These are phyloP conservation scores for Neofusicoccum laricinum DNA, from an alignment of 2,329 filamentous ascomycete genomes.

Conservation along the genomic window DNA sequence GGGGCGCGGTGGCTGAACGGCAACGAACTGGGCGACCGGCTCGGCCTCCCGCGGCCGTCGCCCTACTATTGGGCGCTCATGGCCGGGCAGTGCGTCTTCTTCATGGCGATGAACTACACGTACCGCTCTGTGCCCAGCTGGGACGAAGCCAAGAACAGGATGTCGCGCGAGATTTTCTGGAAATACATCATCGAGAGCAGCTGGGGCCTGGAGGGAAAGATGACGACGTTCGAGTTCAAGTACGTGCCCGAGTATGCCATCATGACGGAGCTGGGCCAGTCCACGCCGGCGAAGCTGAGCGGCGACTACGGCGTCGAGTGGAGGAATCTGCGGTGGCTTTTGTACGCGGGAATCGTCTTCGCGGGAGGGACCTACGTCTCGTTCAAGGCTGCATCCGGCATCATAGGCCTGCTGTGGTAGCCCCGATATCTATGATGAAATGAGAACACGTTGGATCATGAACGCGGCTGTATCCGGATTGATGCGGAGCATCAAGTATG, in stretches of 20 bases:
- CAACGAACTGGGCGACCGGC: slow-evolving; percentile 55
- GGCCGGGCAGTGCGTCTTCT: slow-evolving; percentile 64
- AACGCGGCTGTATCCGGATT: neutral
- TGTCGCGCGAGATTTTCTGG: slow-evolving; percentile 55
- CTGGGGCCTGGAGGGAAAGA: slow-evolving; percentile 59
- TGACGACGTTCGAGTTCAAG: slow-evolving; percentile 68
- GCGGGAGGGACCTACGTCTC: slow-evolving; percentile 25
- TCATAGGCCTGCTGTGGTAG: neutral
- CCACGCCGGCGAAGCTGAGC: slow-evolving; percentile 37
- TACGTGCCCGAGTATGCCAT: slow-evolving; percentile 60
- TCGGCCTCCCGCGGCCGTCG: slow-evolving; percentile 57
- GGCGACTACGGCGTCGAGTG: slow-evolving; percentile 42
- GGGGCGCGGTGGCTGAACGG: slow-evolving; percentile 70
- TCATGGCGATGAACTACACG: slow-evolving; percentile 54
- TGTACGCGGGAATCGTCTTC: slow-evolving; percentile 36
- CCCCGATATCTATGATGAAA: neutral
- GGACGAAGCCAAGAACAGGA: slow-evolving; percentile 52
- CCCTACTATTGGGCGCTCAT: slow-evolving; percentile 60
- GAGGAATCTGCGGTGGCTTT: slow-evolving; percentile 47
- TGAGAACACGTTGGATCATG: neutral
- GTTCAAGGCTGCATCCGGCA: slow-evolving; percentile 24
- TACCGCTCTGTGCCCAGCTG: slow-evolving; percentile 49
- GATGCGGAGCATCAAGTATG: neutral
- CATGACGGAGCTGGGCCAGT: slow-evolving; percentile 47
- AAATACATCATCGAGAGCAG: slow-evolving; percentile 62